Evolutionary conservation across 352 stramenopile species (phyloP).

Genomic region (Pythium brachiatum): DNA sequence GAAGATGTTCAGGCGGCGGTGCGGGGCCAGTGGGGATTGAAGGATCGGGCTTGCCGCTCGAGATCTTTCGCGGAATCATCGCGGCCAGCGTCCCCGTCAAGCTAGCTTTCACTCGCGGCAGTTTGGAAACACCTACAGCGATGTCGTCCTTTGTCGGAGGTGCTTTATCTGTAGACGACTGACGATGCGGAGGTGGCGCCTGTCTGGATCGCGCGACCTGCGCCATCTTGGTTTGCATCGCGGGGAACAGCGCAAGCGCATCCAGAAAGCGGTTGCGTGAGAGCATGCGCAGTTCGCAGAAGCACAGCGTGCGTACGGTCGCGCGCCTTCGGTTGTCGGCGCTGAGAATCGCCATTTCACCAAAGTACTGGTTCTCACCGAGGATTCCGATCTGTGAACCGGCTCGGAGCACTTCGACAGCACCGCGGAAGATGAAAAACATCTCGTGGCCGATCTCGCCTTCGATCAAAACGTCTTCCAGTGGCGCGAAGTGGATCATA

Average conservation of each 20-base stretch:
- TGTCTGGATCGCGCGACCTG: constrained; percentile 38
- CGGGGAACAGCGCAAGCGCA: constrained; percentile 41
- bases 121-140: too few species aligned
- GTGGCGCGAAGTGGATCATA: constrained; percentile 67
- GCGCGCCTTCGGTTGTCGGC: constrained; percentile 52
- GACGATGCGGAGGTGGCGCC: constrained; percentile 10
- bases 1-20: too few species aligned
- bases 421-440: constrained; percentile 74
- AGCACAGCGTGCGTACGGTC: constrained; percentile 68
- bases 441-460: constrained; percentile 71
- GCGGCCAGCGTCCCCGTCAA: neutral
- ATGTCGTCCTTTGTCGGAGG: too few species aligned
- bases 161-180: too few species aligned
- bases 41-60: neutral
- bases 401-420: constrained; percentile 54
- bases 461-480: constrained; percentile 64
- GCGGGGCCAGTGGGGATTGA: too few species aligned
- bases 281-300: constrained; percentile 69
- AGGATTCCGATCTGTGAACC: constrained; percentile 50
- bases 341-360: constrained; percentile 74
- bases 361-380: constrained; percentile 77
- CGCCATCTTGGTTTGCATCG: constrained; percentile 61
- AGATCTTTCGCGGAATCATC: neutral
- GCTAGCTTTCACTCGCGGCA: neutral
- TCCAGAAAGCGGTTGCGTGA: constrained; percentile 63